Conservation (phyloP, 257 asterid species). For the Solanum pinnatisectum region DNA sequence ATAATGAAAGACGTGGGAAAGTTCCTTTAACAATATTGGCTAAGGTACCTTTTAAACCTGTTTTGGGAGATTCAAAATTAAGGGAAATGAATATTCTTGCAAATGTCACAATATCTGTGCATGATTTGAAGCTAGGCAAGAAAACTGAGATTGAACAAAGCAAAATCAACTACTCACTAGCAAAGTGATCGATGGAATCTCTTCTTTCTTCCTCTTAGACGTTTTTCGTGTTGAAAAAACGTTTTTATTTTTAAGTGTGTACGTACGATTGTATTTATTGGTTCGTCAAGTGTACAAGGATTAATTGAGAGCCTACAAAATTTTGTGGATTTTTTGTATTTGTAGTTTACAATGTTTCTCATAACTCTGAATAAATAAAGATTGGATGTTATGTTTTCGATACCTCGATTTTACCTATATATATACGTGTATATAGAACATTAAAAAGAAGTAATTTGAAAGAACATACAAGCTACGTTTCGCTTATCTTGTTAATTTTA, state of each 20-base stretch:
- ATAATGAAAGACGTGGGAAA: constrained; percentile 7
- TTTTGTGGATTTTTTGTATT: not conserved
- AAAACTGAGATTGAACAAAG: constrained; percentile 18
- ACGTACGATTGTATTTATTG: not conserved
- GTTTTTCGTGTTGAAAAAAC: not conserved
- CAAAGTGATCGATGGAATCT: not conserved
- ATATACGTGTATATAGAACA: not conserved
- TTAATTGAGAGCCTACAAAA: not conserved
- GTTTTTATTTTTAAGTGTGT: not conserved
- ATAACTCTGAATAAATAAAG: not conserved
- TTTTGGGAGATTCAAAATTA: not conserved
- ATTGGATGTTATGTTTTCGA: not conserved
- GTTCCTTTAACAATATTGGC: constrained; percentile 38
- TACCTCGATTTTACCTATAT: not conserved
- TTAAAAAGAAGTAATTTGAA: not conserved
- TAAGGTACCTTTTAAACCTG: constrained; percentile 23
- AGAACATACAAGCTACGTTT: not conserved
- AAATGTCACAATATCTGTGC: constrained; percentile 25
- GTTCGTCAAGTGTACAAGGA: not conserved
- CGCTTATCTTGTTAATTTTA: not conserved
- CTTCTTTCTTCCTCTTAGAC: not conserved
- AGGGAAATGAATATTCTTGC: constrained; percentile 13
- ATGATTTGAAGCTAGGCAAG: constrained; percentile 21
- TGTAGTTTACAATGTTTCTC: not conserved
- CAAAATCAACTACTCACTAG: not conserved